Base-by-base conservation (phyloP, 345 rosid genomes). In the Trapa incisa region DNA sequence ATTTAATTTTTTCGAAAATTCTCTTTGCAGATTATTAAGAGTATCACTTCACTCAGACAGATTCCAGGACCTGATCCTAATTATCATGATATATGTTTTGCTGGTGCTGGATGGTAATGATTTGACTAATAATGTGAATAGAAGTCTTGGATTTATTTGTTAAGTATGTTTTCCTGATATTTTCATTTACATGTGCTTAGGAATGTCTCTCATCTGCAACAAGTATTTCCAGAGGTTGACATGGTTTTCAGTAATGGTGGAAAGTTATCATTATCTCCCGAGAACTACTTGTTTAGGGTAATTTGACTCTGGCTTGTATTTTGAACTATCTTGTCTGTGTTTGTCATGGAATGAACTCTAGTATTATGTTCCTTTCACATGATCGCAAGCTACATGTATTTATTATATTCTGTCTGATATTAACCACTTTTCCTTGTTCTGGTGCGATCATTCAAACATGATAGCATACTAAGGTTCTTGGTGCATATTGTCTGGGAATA, bases 201-300 rank as follows among this genome's bases (percentile, higher is more conserved):
- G 83, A 83, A 82, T 68, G 73, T 71, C 66, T 76, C 86, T 5
- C 74, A 77, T 74, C 87, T 87, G 68, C 74, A 89, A 45, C 76
- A 80, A 57, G 43, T 58, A 66, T 94, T 91, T 78, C 96, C 99
- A 68, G 50, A 75, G 8, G 87, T 94, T 11, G 95, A 91, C 67
- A 76, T 94, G 87, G 77, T 80, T 13, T 91, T 91, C 68, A 78
- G 74, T 57, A 80, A 86, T 72, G 82, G 85, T 43, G 83, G 91
- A 72, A 87, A 89, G 67, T 73, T 86, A 75, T 73, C 73, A n/a
- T 76, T 94, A 47, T 80, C 96, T 13, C 97, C 99, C 58, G 99
- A 94, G 81, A 94, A 94, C 72, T 94, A 94, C 81, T 76, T 94
- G 69, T 94, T 91, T 67, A 85, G 81, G 68, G 97, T 90, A 79